Base-by-base conservation (phyloP, 495 filamentous ascomycete genomes). In the Annulohypoxylon bovei region DNA sequence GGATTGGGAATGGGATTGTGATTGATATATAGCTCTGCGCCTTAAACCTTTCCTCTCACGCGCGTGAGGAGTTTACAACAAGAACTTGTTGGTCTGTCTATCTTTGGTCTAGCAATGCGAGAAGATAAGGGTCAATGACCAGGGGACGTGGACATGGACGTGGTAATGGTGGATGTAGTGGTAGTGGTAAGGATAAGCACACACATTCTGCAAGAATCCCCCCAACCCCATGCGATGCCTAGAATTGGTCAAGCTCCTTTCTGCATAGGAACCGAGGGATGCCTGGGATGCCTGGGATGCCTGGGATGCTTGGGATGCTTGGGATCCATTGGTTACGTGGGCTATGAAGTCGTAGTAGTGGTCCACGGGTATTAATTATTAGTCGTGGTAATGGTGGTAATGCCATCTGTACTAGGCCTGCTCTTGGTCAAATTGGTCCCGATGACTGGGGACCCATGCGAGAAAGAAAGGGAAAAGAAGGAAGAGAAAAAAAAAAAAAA, bases 11-110 rank as follows among this genome's bases (percentile, higher is more conserved):
- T 42, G 37, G 37, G 53, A 61, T 67, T 67, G 47, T 61, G 62
- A 66, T 62, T 71, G 57, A 71, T 71, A 71, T 71, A 71, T 71
- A 71, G 63, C 62, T 67, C 68, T 67, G 27, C 46, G 63, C 50
- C 57, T 71, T 66, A 62, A 57, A n/a, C 22, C 25, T 12, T 53
- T 55, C 25, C 23, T 66, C 49, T 30, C 35, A 42, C 39, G 30
- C 35, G 32, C 42, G 62, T 66, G 68, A 66, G 49, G 58, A 58
- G 68, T 49, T 62, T 61, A 56, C n/a, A 33, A 46, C 7, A 32
- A 40, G 27, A 30, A 44, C 42, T 61, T 25, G 27, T 32, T 62
- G 59, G 37, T 42, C 47, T 44, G 44, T 35, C 62, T 65, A 53
- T 62, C 56, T 70, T 33, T 33, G 16, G 30, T 40, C 52, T 67